Evolutionary conservation across 176 grass and related monocot species (phyloP).

Genomic region (Juncus inflexus): DNA sequence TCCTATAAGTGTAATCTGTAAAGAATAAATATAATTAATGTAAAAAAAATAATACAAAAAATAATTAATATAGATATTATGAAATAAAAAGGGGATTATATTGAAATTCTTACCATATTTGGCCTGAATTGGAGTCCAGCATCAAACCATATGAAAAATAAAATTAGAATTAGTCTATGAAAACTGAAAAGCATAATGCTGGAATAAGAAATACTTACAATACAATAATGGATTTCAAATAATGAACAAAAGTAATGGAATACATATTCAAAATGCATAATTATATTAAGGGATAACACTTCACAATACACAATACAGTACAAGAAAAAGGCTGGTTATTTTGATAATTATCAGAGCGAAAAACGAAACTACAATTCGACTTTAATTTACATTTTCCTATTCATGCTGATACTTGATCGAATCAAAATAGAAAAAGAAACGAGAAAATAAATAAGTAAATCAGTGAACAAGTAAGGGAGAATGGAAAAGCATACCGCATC

Average conservation of each 20-base stretch:
- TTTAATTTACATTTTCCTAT: not conserved
- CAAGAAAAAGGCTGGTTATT: too few relatives aligned
- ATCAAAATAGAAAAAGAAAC: constrained; percentile 5
- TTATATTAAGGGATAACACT: too few relatives aligned
- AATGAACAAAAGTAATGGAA: too few relatives aligned
- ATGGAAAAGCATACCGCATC: constrained; percentile 66
- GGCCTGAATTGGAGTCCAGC: constrained; percentile 56
- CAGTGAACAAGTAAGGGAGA: too few relatives aligned
- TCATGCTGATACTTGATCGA: not conserved
- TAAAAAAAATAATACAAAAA: constrained; percentile 27
- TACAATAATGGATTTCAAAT: too few relatives aligned
- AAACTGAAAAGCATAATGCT: constrained; percentile 5
- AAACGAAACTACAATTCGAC: constrained; percentile 17
- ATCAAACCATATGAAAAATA: constrained; percentile 38
- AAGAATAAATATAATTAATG: constrained; percentile 25
- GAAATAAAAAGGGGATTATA: constrained; percentile 15
- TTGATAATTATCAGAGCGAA: too few relatives aligned
- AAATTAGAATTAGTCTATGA: constrained; percentile 34
- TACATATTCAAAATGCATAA: too few relatives aligned
- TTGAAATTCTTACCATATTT: constrained; percentile 72
- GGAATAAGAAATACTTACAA: too few relatives aligned
- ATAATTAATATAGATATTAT: constrained; percentile 20
- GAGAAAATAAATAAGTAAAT: constrained; percentile 4
- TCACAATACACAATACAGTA: too few relatives aligned
- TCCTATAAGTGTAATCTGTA: constrained; percentile 89